A percentile compares a stretch with the other conserved stretches of the same genome.
phyloP scores from a whole-genome alignment of 768 basidiomycete genomes.

The Porphyrellus cyaneotinctus region DNA sequence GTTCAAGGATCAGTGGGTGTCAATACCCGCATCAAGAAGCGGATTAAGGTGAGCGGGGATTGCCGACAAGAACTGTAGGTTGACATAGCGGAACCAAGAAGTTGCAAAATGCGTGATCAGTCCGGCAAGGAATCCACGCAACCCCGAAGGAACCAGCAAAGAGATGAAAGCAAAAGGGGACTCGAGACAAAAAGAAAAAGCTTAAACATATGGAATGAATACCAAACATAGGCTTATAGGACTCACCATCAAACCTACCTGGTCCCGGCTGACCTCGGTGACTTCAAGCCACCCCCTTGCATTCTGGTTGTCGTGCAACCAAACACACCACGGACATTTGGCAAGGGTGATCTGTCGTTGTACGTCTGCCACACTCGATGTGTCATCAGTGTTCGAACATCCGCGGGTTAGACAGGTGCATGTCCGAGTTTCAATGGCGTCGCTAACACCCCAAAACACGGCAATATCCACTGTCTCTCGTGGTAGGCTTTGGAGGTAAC shows the following conservation, averaged over 20 bases:
- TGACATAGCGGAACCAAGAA: conserved; percentile 3
- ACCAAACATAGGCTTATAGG: conserved; percentile 5
- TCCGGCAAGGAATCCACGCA: conserved; percentile 9
- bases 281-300: conserved; percentile 33
- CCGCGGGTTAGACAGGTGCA: conserved; percentile 20
- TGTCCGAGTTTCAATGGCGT: conserved; percentile 14
- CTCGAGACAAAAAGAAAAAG: conserved; percentile 1
- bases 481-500: conserved; percentile 67
- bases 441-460: conserved; percentile 50
- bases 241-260: conserved; percentile 27
- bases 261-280: conserved; percentile 31
- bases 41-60: conserved; percentile 7
- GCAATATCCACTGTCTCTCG: conserved; percentile 49
- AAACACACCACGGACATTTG: conserved; percentile 18
- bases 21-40: conserved; percentile 13
- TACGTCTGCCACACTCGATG: conserved; percentile 1
- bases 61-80: conserved; percentile 1
- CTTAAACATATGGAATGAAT: not conserved
- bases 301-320: conserved; percentile 25
- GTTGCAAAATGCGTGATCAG: conserved; percentile 7
- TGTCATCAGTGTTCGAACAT: conserved; percentile 5
- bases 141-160: conserved; percentile 7
- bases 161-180: conserved; percentile 11
- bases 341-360: not conserved
- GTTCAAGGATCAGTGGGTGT: conserved; percentile 5